Evolutionary conservation across 129 eudicot genomes (phyloP), one percentile per base, ranked within the genome.

Genomic region (Mikania micrantha): DNA sequence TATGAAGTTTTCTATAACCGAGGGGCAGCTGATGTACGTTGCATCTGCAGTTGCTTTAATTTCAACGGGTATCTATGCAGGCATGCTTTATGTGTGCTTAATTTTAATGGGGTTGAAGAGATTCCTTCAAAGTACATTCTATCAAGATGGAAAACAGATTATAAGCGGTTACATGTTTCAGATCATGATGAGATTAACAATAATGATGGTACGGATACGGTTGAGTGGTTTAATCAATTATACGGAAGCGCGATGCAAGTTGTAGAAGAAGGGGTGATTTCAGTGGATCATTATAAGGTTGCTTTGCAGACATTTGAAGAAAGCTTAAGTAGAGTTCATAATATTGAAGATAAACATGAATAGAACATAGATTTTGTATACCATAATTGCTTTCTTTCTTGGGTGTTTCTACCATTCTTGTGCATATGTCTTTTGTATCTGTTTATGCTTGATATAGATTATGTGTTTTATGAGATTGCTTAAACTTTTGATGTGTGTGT

Each of bases 1-100:
- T 91, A 67, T 27, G 95, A 91, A 74, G 95, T 91, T 64, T 71
- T 87, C 28, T 91, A 87, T 75, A 83, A 91, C 27, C 77, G 87
- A 68, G 88, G 80, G 60, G 87, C 90, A 38, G 78, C 82, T 16
- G 97, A 91, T 71, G 95, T 91, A 34, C 83, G 89, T 29, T 91
- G 97, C 78, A 91, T 91, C 9, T 91, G 95, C 77, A 85, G 93
- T 76, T 87, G 95, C 74, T 91, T 84, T 58, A 90, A 90, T 82
- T 85, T 91, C 72, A 80, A 87, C 35, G 95, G 95, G 2, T 87
- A 85, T 72, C 62, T 91, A 47, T 91, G 97, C 48, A 70, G 97
- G 47, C 97, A 87, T 67, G 95, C 95, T 0, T 73, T 91, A 60
- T 83, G 90, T 11, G 97, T 91, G 71, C 90, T 91, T 34, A 87